phyloP scores from a whole-genome alignment of 1,284 basidiomycete genomes.

The Ceratorhiza oryzae-sativae region DNA sequence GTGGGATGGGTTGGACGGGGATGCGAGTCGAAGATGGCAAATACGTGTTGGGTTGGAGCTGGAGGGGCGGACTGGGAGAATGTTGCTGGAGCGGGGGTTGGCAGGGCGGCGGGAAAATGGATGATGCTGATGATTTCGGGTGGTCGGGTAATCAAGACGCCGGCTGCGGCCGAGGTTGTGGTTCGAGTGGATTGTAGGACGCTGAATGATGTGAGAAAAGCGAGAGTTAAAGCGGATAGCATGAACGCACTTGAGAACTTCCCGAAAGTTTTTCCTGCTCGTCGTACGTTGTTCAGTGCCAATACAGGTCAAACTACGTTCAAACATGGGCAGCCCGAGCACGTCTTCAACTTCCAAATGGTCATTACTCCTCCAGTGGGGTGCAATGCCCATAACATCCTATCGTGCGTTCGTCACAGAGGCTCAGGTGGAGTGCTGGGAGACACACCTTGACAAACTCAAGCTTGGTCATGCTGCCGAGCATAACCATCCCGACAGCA shows the following conservation, averaged over 20 bases:
- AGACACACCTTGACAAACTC: conserved; percentile 47
- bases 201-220: neutral
- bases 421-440: neutral
- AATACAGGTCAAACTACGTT: conserved; percentile 15
- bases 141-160: conserved; percentile 68
- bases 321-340: conserved; percentile 50
- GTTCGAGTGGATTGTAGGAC: conserved; percentile 26
- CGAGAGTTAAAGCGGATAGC: neutral
- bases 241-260: conserved; percentile 4
- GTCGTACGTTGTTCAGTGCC: conserved; percentile 17
- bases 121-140: conserved; percentile 70
- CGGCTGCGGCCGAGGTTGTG: conserved; percentile 44
- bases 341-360: conserved; percentile 66
- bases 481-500: conserved; percentile 49
- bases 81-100: conserved; percentile 39
- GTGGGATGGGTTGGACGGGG: conserved; percentile 61
- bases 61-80: conserved; percentile 44
- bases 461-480: conserved; percentile 46
- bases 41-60: conserved; percentile 44
- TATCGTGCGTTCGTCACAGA: conserved; percentile 44
- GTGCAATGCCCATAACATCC: conserved; percentile 64
- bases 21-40: conserved; percentile 70
- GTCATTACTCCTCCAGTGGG: conserved; percentile 57
- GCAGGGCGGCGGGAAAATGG: conserved; percentile 52
- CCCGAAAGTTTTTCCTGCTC: conserved; percentile 24